These are phyloP conservation scores for Alternaria incomplexa DNA, from an alignment of 2,329 filamentous ascomycete genomes.

Conservation along the genomic window DNA sequence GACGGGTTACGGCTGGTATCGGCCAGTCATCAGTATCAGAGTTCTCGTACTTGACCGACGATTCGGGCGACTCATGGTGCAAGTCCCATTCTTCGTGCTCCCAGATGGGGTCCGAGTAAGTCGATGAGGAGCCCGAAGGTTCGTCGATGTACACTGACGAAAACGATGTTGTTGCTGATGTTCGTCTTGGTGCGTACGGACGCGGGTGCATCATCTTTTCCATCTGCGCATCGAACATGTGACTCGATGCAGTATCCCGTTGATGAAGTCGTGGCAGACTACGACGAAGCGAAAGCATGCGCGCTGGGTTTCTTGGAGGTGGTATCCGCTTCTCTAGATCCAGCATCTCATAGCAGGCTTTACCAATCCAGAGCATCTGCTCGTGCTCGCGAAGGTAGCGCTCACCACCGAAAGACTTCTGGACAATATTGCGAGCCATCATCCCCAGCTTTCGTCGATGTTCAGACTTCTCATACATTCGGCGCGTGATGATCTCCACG, in stretches of 20 bases:
- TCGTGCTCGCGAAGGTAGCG: constrained; percentile 68
- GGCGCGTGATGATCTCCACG: constrained; percentile 59
- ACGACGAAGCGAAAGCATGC: constrained; percentile 31
- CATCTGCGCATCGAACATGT: constrained; percentile 37
- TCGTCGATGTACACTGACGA: constrained; percentile 42
- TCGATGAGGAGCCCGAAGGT: constrained; percentile 23
- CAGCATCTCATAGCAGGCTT: constrained; percentile 44
- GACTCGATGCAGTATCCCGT: constrained; percentile 30
- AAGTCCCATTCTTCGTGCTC: constrained; percentile 28
- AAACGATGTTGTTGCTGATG: constrained; percentile 40
- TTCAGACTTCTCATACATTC: constrained; percentile 66
- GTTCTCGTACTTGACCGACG: constrained; percentile 26
- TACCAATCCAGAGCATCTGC: constrained; percentile 55
- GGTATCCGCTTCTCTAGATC: constrained; percentile 32
- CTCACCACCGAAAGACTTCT: constrained; percentile 65
- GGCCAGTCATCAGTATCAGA: constrained; percentile 24
- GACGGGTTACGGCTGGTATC: constrained; percentile 12
- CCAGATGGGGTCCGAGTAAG: constrained; percentile 23
- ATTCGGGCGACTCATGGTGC: constrained; percentile 22
- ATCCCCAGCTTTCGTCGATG: constrained; percentile 65
- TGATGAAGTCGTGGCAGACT: constrained; percentile 7
- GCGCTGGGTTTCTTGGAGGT: constrained; percentile 38
- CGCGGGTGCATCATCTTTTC: constrained; percentile 48
- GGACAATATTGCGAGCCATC: constrained; percentile 64
- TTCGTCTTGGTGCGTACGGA: constrained; percentile 26